Evolutionary conservation across 2,329 filamentous ascomycete species (phyloP), one percentile per base, ranked within the genome.

Genomic region (Neofusicoccum kwambonambiense): DNA sequence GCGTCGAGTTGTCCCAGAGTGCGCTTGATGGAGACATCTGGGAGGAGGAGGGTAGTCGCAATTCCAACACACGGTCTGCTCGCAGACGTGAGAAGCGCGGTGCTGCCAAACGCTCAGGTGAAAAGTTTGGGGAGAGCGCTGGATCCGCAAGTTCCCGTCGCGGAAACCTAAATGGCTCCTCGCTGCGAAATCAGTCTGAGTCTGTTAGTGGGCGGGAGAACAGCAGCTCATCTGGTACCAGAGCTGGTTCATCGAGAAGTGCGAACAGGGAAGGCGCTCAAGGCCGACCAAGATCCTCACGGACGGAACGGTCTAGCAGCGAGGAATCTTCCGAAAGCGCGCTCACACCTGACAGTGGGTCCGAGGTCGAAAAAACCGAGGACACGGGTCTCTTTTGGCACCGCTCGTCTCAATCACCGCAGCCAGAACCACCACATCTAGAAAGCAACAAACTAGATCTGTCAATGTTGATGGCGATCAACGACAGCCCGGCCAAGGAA

Each of bases 21-120:
- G 69, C 72, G 19, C 70, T 72, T 17, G 72, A 71, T 37, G 73
- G 72, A 17, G 81, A 83, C 62, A 76, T 83, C 22, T 83, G 81
- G 81, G 75, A 80, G 70, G 80, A 81, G 64, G 80, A 82, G 67
- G 81, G 80, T 15, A 81, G 79, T 12, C 42, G 62, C 4, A 22
- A 34, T 34, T 57, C 62, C n/a, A 12, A 57, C 12, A 58, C 51
- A 3, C 62, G 52, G 7, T 9, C 52, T 22, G 51, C 62, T 13
- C 17, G 45, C 19, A 47, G 62, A 50, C 51, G 51, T 8, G 17
- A 45, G n/a, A 39, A n/a, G 15, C 62, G 52, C 1, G 62, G 12
- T 17, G 35, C 41, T 15, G n/a, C 51, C 17, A 57, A 50, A 22
- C 62, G 44, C 44, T 35, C 42, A 3, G 62, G 27, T 4, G 51